Conservation (phyloP, 495 filamentous ascomycete genomes). For the Aspergillus panamensis region DNA sequence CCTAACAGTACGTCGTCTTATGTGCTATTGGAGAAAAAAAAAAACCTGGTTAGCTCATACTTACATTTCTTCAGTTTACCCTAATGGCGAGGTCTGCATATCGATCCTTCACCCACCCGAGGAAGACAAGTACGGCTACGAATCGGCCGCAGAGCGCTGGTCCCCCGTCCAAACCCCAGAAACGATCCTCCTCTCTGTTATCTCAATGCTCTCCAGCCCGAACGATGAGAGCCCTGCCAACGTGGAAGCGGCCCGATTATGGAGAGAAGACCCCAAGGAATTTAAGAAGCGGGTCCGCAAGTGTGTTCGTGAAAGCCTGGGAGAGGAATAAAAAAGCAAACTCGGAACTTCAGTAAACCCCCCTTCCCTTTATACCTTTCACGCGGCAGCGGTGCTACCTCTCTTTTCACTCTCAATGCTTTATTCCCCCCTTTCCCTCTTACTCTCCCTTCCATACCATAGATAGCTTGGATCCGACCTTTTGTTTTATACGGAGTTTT, state of each 20-base stretch:
- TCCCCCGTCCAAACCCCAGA: constrained; percentile 96
- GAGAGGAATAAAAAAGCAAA: constrained; percentile 53
- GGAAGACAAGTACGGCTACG: constrained; percentile 95
- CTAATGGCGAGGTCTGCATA: constrained; percentile 88
- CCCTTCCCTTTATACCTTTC: too few species aligned
- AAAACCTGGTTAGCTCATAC: background rate
- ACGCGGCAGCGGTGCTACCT: too few species aligned
- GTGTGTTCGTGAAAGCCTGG: constrained; percentile 81
- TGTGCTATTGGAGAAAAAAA: background rate
- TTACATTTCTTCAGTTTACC: constrained; percentile 58
- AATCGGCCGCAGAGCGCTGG: constrained; percentile 89
- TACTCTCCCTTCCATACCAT: constrained; percentile 3
- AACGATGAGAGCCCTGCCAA: constrained; percentile 97
- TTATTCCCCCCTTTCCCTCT: background rate
- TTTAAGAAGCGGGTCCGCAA: constrained; percentile 72
- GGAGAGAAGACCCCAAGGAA: constrained; percentile 79
- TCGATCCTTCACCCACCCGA: constrained; percentile 95
- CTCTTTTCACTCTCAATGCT: constrained; percentile 9
- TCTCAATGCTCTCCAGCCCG: constrained; percentile 87
- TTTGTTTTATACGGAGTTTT: background rate
- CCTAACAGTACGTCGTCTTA: constrained; percentile 66
- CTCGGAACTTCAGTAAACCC: too few species aligned
- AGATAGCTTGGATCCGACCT: background rate
- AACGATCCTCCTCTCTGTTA: constrained; percentile 87
- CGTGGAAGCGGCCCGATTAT: constrained; percentile 82